Conservation (phyloP, 2,329 filamentous ascomycete genomes). For the Xylariaceae sp. region DNA sequence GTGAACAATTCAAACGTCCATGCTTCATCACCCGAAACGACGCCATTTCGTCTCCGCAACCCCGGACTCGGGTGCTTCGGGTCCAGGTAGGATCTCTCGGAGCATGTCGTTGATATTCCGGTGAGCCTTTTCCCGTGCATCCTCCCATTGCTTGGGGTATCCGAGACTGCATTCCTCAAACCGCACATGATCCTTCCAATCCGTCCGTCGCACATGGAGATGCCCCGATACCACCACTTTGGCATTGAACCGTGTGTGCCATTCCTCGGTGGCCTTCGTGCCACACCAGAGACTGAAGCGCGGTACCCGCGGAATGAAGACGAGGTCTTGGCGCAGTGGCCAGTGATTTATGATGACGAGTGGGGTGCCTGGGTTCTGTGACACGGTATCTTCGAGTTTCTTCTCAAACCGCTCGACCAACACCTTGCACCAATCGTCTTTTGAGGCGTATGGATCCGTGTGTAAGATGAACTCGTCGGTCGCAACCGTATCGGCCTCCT, state of each 20-base stretch:
- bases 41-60: conserved; percentile 23
- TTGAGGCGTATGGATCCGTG: conserved; percentile 31
- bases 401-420: conserved; percentile 27
- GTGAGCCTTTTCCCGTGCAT: conserved; percentile 23
- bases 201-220: conserved; percentile 36
- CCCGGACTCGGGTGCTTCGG: conserved; percentile 20
- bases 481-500: conserved; percentile 32
- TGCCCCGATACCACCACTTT: conserved; percentile 36
- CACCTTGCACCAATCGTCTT: conserved; percentile 33
- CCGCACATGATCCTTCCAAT: conserved; percentile 35
- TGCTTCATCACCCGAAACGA: conserved; percentile 20
- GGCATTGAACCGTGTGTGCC: conserved; percentile 33
- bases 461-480: conserved; percentile 37
- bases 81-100: conserved; percentile 34
- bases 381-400: conserved; percentile 26
- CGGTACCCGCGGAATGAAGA: conserved; percentile 32
- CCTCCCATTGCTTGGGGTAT: conserved; percentile 36
- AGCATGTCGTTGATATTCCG: conserved; percentile 32
- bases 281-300: conserved; percentile 38
- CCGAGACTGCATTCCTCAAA: conserved; percentile 37
- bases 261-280: conserved; percentile 33
- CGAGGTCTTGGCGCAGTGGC: conserved; percentile 35
- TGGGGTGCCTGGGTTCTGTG: conserved; percentile 17
- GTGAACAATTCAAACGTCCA: neutral
- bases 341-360: conserved; percentile 36